These are phyloP conservation scores for Diutina scorzettiae DNA, from an alignment of 1,139 yeast species.

Conservation along the genomic window DNA sequence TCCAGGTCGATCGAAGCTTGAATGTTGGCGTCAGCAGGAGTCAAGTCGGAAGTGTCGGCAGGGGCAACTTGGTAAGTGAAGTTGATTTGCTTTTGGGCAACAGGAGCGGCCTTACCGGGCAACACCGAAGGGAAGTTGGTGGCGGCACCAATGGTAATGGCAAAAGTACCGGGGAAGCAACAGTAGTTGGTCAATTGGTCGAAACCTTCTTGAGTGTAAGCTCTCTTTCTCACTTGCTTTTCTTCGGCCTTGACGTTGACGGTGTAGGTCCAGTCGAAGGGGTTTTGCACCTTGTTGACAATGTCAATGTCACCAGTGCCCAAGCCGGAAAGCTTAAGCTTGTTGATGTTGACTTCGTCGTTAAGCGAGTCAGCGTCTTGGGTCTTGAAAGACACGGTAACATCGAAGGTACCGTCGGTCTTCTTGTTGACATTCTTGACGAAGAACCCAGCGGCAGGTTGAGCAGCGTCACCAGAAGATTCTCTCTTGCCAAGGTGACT, in stretches of 20 bases:
- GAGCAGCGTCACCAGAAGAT: not conserved
- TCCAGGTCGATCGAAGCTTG: not conserved
- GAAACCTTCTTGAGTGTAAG: not conserved
- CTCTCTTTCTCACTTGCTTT: not conserved
- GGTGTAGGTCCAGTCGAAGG: slow-evolving; percentile 5
- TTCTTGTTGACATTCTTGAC: slow-evolving; percentile 3
- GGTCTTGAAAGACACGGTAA: slow-evolving; percentile 1
- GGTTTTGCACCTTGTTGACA: slow-evolving; percentile 1
- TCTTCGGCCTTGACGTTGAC: not conserved
- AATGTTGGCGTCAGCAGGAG: not conserved
- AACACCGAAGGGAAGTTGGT: not conserved
- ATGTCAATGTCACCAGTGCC: slow-evolving; percentile 2
- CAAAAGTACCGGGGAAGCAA: slow-evolving; percentile 1
- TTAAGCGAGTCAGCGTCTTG: not conserved
- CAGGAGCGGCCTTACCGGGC: not conserved
- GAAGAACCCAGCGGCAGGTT: slow-evolving; percentile 4
- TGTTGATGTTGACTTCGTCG: not conserved
- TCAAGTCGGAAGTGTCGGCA: not conserved
- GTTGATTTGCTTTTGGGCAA: not conserved
- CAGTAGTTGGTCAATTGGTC: not conserved
- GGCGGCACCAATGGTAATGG: slow-evolving; percentile 2
- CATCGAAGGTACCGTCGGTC: slow-evolving; percentile 3
- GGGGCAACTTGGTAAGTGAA: not conserved
- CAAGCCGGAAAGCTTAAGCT: slow-evolving; percentile 1
- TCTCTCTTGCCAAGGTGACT: slow-evolving; percentile 1